These are phyloP conservation scores for Pichia sp. DNA, from an alignment of 1,139 yeast species.

Conservation along the genomic window DNA sequence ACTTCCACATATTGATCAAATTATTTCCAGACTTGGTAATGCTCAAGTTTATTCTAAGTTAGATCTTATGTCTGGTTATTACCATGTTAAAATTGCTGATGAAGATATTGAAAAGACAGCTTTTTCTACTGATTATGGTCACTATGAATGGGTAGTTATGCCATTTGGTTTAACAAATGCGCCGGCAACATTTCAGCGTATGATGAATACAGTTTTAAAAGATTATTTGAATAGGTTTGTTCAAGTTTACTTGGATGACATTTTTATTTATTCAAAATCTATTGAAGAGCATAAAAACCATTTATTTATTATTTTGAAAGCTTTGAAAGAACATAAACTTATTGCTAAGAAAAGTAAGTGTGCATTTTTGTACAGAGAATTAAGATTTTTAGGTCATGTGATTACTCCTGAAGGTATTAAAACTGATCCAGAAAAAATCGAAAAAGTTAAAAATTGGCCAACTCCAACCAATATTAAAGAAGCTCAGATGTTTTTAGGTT, in stretches of 20 bases:
- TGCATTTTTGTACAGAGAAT: conserved; percentile 8
- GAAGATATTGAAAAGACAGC: conserved; percentile 10
- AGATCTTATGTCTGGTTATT: conserved; percentile 21
- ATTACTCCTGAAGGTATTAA: conserved; percentile 3
- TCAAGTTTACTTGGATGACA: conserved; percentile 24
- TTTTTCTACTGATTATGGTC: conserved; percentile 8
- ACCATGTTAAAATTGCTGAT: conserved; percentile 18
- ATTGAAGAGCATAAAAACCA: conserved; percentile 21
- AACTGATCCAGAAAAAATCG: conserved; percentile 11
- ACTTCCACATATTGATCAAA: conserved; percentile 17
- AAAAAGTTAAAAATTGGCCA: conserved; percentile 11
- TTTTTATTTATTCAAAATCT: conserved; percentile 22
- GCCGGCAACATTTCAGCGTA: conserved; percentile 15
- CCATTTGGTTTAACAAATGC: conserved; percentile 24
- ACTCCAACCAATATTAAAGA: conserved; percentile 5
- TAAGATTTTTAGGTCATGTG: conserved; percentile 15
- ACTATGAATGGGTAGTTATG: conserved; percentile 22
- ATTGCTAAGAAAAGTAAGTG: conserved; percentile 6
- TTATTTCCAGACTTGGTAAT: neutral
- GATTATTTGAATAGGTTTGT: conserved; percentile 13
- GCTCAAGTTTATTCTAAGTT: conserved; percentile 17
- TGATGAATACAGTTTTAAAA: conserved; percentile 20
- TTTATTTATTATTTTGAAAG: conserved; percentile 18
- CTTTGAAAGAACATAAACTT: neutral
- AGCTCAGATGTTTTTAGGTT: conserved; percentile 7